Percentiles rank a stretch among this genome's conserved stretches.
These are phyloP conservation scores for Chrysanthemum makinoi DNA, from an alignment of 129 eudicot genomes.

Conservation along the genomic window DNA sequence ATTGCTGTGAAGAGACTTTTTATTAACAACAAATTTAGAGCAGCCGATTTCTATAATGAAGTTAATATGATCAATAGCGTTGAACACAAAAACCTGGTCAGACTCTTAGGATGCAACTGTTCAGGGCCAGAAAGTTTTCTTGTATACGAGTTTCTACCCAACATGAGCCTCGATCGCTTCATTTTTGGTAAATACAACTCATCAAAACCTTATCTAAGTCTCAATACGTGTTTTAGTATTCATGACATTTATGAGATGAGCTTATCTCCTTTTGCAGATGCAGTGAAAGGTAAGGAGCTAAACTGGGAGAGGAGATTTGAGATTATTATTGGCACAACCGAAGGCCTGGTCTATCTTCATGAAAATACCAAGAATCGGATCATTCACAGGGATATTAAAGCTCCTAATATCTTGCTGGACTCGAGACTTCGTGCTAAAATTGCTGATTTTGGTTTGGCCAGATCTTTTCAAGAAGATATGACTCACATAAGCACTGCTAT, in stretches of 20 bases:
- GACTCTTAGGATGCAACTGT: slow-evolving; percentile 78
- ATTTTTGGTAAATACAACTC: slow-evolving; percentile 50
- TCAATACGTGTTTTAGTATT: neutral
- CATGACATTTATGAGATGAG: slow-evolving; percentile 8
- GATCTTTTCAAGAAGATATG: slow-evolving; percentile 81
- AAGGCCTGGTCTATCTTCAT: slow-evolving; percentile 89
- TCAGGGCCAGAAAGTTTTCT: slow-evolving; percentile 86
- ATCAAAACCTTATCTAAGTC: slow-evolving; percentile 10
- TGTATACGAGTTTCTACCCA: slow-evolving; percentile 66
- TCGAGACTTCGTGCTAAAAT: slow-evolving; percentile 73
- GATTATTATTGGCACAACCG: slow-evolving; percentile 64
- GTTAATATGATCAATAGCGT: slow-evolving; percentile 68
- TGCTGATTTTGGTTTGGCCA: slow-evolving; percentile 89
- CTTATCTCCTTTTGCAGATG: slow-evolving; percentile 40
- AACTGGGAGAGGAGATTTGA: slow-evolving; percentile 72
- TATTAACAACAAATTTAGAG: slow-evolving; percentile 78
- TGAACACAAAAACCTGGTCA: slow-evolving; percentile 74
- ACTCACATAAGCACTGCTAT: slow-evolving; percentile 85
- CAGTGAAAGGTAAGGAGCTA: slow-evolving; percentile 59
- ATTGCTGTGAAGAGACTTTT: slow-evolving; percentile 93
- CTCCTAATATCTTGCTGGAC: slow-evolving; percentile 76
- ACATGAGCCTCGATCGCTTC: slow-evolving; percentile 76
- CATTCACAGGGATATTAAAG: slow-evolving; percentile 78
- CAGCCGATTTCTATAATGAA: slow-evolving; percentile 87
- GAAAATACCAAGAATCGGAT: slow-evolving; percentile 63